Evolutionary conservation across 805 yeast species (phyloP).

Genomic region (Saccharomycopsis babjevae): DNA sequence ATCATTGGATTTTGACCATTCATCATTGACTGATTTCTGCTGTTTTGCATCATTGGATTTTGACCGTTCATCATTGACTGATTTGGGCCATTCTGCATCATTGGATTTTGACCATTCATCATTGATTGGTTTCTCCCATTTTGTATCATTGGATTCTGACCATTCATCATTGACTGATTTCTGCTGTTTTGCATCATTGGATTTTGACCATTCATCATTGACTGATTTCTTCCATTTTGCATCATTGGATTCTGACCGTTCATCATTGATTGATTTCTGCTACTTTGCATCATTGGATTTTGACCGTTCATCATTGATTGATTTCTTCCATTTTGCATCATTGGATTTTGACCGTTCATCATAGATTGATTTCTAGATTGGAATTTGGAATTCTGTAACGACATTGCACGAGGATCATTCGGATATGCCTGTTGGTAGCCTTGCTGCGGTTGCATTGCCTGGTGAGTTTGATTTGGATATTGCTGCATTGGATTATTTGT

Average conservation of each 20-base stretch:
- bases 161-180: conserved; percentile 4
- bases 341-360: conserved; percentile 8
- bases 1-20: conserved; percentile 14
- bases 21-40: conserved; percentile 8
- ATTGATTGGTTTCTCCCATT: conserved; percentile 1
- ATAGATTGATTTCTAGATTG: conserved; percentile 2
- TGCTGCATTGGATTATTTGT: conserved; percentile 17
- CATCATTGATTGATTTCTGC: conserved; percentile 8
- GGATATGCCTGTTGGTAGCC: conserved; percentile 10
- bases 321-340: conserved; percentile 1
- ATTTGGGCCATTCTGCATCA: not conserved
- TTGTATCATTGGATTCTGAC: conserved; percentile 12
- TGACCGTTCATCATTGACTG: not conserved
- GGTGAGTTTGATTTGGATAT: not conserved
- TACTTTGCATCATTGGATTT: not conserved
- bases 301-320: not conserved
- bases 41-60: not conserved
- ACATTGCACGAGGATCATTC: conserved; percentile 25
- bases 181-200: conserved; percentile 11
- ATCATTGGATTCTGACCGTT: conserved; percentile 14
- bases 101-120: conserved; percentile 8
- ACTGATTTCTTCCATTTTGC: conserved; percentile 10
- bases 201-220: conserved; percentile 12
- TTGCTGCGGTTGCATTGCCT: conserved; percentile 8
- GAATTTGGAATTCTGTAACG: conserved; percentile 20